phyloP scores from a whole-genome alignment of 139 green algal species.

The Volvox africanus region DNA sequence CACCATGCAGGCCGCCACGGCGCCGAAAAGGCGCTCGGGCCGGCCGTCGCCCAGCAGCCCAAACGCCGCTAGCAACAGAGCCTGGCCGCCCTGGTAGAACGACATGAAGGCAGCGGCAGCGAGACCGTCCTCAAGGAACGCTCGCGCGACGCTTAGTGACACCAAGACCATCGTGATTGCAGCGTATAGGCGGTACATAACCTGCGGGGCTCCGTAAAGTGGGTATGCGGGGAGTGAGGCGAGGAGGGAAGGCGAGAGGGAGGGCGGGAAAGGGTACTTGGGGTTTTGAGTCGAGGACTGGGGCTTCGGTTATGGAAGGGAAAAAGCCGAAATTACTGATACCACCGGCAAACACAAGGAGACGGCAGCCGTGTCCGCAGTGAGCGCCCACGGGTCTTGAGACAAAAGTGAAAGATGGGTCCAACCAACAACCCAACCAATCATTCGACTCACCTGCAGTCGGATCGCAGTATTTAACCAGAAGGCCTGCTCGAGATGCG shows the following conservation, averaged over 20 bases:
- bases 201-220: background rate
- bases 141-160: background rate
- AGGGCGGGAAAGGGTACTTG: background rate
- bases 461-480: background rate
- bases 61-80: background rate
- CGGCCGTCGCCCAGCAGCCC: background rate
- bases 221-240: background rate
- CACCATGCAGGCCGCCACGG: background rate
- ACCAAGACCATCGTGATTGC: conserved; percentile 8
- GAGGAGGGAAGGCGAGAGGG: background rate
- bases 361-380: no score
- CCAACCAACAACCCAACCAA: no score
- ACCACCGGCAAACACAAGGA: no score
- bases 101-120: conserved; percentile 10
- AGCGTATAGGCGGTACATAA: background rate
- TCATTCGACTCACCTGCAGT: background rate
- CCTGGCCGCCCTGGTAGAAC: conserved; percentile 32
- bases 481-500: conserved; percentile 1
- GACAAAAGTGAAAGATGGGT: no score
- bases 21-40: background rate
- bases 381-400: no score
- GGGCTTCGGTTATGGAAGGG: no score
- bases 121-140: background rate
- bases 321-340: no score
- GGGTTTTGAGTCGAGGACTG: no score